These are phyloP conservation scores for Rhodotorula sp. DNA, from an alignment of 1,284 basidiomycete species.

Conservation along the genomic window DNA sequence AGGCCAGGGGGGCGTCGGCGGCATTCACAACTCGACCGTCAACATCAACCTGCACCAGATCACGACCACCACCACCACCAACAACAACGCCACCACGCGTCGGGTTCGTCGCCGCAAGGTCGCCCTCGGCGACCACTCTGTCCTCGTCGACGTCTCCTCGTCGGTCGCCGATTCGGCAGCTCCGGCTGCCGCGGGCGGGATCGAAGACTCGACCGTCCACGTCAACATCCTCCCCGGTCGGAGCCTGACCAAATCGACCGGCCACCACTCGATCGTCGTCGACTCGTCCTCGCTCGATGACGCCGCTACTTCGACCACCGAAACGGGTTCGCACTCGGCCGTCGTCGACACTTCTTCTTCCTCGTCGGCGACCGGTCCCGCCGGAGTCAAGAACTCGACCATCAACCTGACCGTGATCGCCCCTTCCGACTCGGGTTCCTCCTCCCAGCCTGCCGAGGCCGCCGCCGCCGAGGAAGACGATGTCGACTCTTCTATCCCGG, in stretches of 20 bases:
- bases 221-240: constrained; percentile 39
- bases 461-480: neutral
- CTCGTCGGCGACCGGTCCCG: constrained; percentile 1
- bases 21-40: constrained; percentile 37
- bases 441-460: neutral
- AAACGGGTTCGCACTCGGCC: constrained; percentile 32
- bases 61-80: neutral
- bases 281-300: constrained; percentile 29
- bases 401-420: constrained; percentile 40
- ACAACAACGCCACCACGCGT: neutral
- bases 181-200: neutral
- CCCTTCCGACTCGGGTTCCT: constrained; percentile 3
- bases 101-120: constrained; percentile 20
- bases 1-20: constrained; percentile 24
- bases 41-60: constrained; percentile 38
- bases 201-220: constrained; percentile 39
- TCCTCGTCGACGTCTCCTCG: constrained; percentile 33
- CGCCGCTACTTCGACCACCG: constrained; percentile 9
- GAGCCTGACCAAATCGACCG: constrained; percentile 24
- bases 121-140: constrained; percentile 31
- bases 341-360: constrained; percentile 34
- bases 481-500: constrained; percentile 23
- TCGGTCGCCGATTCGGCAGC: constrained; percentile 3
- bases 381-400: constrained; percentile 37
- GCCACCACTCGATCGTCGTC: constrained; percentile 39